A percentile compares a stretch with the other conserved stretches of the same genome.
Conservation (phyloP, 805 yeast genomes). For the Schwanniomyces polymorphus region DNA sequence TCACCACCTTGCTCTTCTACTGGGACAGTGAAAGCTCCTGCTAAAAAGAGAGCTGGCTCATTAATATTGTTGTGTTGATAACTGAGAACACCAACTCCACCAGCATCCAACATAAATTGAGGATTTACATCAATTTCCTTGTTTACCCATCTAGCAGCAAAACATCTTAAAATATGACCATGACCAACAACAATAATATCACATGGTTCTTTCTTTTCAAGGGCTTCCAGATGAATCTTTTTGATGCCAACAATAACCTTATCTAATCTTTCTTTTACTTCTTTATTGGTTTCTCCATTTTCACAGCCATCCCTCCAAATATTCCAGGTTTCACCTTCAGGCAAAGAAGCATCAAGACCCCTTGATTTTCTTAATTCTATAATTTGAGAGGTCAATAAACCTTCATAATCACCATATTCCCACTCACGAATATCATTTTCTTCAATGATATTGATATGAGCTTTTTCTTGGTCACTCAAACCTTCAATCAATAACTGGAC, state of each 20-base stretch:
- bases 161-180: slow-evolving; percentile 88
- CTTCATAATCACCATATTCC: slow-evolving; percentile 97
- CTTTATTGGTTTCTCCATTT: slow-evolving; percentile 70
- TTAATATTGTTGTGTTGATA: slow-evolving; percentile 82
- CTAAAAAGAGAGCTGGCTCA: slow-evolving; percentile 84
- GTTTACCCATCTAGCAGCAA: slow-evolving; percentile 86
- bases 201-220: slow-evolving; percentile 52
- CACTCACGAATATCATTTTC: slow-evolving; percentile 80
- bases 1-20: slow-evolving; percentile 40
- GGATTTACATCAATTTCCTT: slow-evolving; percentile 65
- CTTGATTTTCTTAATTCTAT: slow-evolving; percentile 53
- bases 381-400: slow-evolving; percentile 69
- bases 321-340: slow-evolving; percentile 52
- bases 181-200: slow-evolving; percentile 88
- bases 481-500: slow-evolving; percentile 59
- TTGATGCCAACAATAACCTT: slow-evolving; percentile 64
- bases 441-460: slow-evolving; percentile 43
- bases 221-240: slow-evolving; percentile 54
- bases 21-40: slow-evolving; percentile 81
- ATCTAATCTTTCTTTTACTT: slow-evolving; percentile 75
- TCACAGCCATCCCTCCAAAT: slow-evolving; percentile 96
- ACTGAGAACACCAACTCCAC: slow-evolving; percentile 90
- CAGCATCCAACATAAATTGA: slow-evolving; percentile 84
- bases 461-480: slow-evolving; percentile 42
- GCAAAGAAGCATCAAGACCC: slow-evolving; percentile 48